phyloP scores from a whole-genome alignment of 306 rosid genomes.

The Gillenia trifoliata region DNA sequence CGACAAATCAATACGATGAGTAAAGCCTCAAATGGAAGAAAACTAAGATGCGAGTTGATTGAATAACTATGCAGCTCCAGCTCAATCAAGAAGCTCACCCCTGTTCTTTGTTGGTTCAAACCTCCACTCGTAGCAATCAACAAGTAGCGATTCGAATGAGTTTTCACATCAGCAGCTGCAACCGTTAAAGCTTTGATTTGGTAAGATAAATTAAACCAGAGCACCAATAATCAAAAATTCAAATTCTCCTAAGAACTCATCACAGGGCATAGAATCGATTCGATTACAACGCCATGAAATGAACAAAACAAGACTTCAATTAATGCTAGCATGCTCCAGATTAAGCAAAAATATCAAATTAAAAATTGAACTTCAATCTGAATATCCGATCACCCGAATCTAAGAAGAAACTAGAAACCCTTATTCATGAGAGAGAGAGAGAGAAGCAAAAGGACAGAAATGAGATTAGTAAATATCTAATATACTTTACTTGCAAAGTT shows the following conservation, averaged over 20 bases:
- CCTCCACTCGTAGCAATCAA: conserved; percentile 86
- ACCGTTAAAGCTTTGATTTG: not conserved
- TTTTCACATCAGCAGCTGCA: conserved; percentile 65
- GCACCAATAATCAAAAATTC: not conserved
- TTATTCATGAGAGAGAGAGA: no score
- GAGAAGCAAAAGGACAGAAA: not conserved
- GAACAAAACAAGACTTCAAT: not conserved
- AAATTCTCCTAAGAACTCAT: not conserved
- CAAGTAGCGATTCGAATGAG: conserved; percentile 60
- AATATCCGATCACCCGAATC: not conserved
- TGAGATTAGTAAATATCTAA: not conserved
- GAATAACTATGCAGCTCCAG: not conserved
- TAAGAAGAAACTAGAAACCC: conserved; percentile 4
- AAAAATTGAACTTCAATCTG: not conserved
- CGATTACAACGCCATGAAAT: not conserved
- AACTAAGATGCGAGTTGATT: not conserved
- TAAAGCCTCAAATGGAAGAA: not conserved
- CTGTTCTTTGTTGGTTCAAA: conserved; percentile 94
- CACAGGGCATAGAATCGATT: not conserved
- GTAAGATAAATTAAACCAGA: not conserved
- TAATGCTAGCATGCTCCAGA: not conserved
- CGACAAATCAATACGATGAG: not conserved
- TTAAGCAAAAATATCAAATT: not conserved
- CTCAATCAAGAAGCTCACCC: conserved; percentile 45
- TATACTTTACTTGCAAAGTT: conserved; percentile 47